Evolutionary conservation across 352 stramenopile genomes (phyloP).

Genomic region (Globisporangium cystogenes): DNA sequence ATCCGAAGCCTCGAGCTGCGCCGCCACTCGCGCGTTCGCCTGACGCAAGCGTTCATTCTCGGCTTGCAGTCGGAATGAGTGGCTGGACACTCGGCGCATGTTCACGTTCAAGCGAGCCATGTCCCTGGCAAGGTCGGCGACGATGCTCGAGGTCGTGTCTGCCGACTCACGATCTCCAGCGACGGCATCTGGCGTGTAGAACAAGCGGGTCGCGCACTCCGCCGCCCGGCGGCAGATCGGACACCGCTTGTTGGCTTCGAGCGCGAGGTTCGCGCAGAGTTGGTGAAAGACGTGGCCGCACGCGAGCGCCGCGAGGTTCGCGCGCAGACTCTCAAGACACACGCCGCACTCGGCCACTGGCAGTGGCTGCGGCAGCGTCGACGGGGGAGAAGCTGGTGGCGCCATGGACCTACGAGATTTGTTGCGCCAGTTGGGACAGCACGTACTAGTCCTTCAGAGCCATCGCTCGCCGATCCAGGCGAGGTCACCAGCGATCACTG

Average conservation of each 20-base stretch:
- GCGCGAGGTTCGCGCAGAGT: conserved; percentile 16
- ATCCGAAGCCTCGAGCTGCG: conserved; percentile 16
- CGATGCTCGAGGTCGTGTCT: conserved; percentile 7
- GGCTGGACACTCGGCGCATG: conserved; percentile 25
- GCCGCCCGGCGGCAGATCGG: conserved; percentile 28
- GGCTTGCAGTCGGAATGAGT: conserved; percentile 27
- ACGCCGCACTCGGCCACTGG: conserved; percentile 28
- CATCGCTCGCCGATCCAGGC: too few species aligned
- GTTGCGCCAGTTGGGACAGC: not conserved
- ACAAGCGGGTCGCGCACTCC: conserved; percentile 19
- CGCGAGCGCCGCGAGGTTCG: conserved; percentile 20
- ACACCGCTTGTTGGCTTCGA: conserved; percentile 17
- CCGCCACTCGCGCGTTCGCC: conserved; percentile 17
- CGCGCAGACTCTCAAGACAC: conserved; percentile 33
- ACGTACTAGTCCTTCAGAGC: too few species aligned
- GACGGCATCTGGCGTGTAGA: conserved; percentile 12
- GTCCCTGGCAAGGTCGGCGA: conserved; percentile 20
- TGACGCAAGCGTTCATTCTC: conserved; percentile 19
- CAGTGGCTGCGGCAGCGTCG: too few species aligned
- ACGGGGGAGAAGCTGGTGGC: not conserved
- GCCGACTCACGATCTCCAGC: not conserved
- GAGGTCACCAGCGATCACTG: too few species aligned
- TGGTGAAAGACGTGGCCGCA: conserved; percentile 46
- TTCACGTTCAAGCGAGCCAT: conserved; percentile 14
- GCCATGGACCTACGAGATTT: not conserved